Base-by-base conservation (phyloP, 768 basidiomycete species). In the Trametes coccinea region DNA sequence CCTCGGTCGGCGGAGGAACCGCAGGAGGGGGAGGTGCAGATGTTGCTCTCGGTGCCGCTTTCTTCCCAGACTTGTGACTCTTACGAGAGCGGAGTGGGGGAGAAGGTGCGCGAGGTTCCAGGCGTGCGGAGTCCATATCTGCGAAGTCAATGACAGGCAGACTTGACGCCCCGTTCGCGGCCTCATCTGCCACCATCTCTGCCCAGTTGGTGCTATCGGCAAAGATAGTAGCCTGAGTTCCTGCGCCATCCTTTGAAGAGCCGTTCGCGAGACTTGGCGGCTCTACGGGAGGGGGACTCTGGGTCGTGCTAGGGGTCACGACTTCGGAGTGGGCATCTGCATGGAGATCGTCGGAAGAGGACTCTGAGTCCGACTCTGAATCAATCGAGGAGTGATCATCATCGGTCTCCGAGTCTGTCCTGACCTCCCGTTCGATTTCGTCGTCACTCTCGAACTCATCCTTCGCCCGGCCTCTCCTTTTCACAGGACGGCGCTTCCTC, bases 141-240 rank as follows among this genome's bases (percentile, higher is more conserved):
- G 84, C 80, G 69, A 93, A 94, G 60, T 92, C 89, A 66, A 93
- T 86, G 67, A 93, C 87, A 39, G 91, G 92, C 7, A 93, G 79
- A 30, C 85, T 83, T 7, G 82, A 83, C 49, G 84, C 77, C 17
- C 86, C 88, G 63, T 86, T 81, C n/a, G 75, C 76, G 46, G 74
- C 81, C 74, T 90, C 88, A 61, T 87, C 87, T 16, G 87, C 80
- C n/a, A 92, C 89, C 85, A 92, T 89, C 70, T 93, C 90, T 9
- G 90, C 89, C 92, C 92, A 93, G 67, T 84, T 82, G 14, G 82
- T 80, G 29, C 77, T 51, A 33, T 80, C 71, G 2, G 81, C 75
- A 72, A 90, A 86, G 14, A 83, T 77, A 30, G 78, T 71, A 52
- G 72, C 63, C 11, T 64, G 73, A 34, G 72, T 77, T 63, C 76